Percentiles rank a stretch among this genome's conserved stretches.
Evolutionary conservation across 2,329 filamentous ascomycete species (phyloP).

Genomic region (Juglanconis oblonga): DNA sequence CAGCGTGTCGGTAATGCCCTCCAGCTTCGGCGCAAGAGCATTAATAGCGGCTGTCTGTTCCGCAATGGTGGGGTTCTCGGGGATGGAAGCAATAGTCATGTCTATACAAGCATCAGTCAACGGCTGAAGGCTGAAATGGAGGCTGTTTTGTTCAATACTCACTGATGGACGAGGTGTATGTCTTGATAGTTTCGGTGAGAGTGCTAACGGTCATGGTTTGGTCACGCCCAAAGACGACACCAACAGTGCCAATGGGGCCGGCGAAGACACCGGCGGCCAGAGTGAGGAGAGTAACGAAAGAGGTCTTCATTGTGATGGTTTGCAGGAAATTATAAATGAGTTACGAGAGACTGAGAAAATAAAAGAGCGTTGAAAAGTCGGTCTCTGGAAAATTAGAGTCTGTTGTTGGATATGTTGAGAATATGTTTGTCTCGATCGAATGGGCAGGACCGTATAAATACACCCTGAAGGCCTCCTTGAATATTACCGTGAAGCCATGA

Average conservation of each 20-base stretch:
- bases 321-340: background rate
- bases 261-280: conserved; percentile 24
- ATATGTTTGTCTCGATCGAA: background rate
- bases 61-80: conserved; percentile 21
- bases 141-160: conserved; percentile 6
- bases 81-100: conserved; percentile 21
- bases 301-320: conserved; percentile 24
- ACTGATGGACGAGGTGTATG: conserved; percentile 28
- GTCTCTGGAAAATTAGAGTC: background rate
- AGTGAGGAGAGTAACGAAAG: conserved; percentile 22
- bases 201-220: conserved; percentile 23
- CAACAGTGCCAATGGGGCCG: conserved; percentile 20
- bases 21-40: conserved; percentile 23
- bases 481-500: background rate
- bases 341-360: background rate
- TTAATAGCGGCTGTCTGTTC: conserved; percentile 22
- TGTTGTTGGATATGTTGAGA: background rate
- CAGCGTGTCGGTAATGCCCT: conserved; percentile 25
- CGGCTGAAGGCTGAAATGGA: background rate
- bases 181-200: conserved; percentile 21
- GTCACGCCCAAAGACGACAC: conserved; percentile 21
- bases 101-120: conserved; percentile 16
- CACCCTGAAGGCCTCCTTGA: background rate
- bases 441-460: background rate
- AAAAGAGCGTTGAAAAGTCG: background rate